Base-by-base conservation (phyloP, 1,139 yeast species). In the Blastobotrys malaysiensis region DNA sequence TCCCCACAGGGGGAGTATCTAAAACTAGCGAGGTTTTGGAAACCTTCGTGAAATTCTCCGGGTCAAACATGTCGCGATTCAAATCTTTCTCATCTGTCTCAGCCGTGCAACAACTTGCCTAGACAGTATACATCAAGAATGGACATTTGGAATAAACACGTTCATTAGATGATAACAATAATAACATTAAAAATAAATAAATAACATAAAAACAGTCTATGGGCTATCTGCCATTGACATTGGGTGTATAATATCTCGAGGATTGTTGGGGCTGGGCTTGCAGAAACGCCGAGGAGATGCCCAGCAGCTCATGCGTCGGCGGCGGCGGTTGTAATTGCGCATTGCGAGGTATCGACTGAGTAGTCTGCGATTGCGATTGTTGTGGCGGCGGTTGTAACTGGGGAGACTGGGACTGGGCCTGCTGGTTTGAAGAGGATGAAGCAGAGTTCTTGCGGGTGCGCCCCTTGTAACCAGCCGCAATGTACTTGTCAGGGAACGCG, bases 381-480 rank as follows among this genome's bases (percentile, higher is more conserved):
- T n/a, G n/a, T n/a, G n/a, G n/a, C n/a, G n/a, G n/a, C n/a, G n/a
- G n/a, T n/a, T 31, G 43, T 16, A 31, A n/a, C 14, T 31, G 43
- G 4, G 43, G 43, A 31, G n/a, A n/a, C n/a, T n/a, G n/a, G n/a
- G n/a, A n/a, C 16, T 43, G 45, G 21, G 13, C 11, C 21, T 20
- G n/a, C 22, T 43, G 45, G 11, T 26, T 26, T 9, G 31, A 5
- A 3, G 31, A 5, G 31, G 31, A 5, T 4, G 31, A 39, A 13
- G 44, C 5, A 2, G 44, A 39, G n/a, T 14, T 14, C 45, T 43
- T 43, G 13, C 21, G 19, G 16, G 45, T 21, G 14, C 74, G 67
- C 43, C 74, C 74, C 62, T 74, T 74, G 63, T 72, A 74, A 9
- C 77, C 77, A 11, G 77, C 77, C 1, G 74, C 75, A 14, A 73